Percentiles rank a stretch among this genome's conserved stretches.
Conservation (phyloP, 2,329 filamentous ascomycete genomes). For the Calonectria ilicicola region DNA sequence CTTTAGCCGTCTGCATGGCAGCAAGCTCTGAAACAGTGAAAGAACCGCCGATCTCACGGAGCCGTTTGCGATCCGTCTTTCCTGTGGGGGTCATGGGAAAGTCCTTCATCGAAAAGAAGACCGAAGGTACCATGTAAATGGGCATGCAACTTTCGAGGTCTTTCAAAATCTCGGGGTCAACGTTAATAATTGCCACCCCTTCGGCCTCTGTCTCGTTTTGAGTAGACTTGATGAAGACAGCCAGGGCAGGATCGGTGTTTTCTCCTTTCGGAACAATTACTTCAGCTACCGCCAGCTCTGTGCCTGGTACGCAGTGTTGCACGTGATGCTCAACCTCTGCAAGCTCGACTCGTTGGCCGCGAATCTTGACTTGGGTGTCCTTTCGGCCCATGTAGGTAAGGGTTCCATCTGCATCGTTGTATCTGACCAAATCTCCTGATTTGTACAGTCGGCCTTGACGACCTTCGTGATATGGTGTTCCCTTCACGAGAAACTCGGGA, state of each 20-base stretch:
- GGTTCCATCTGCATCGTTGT: slow-evolving; percentile 27
- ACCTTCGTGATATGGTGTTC: background rate
- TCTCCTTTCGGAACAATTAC: background rate
- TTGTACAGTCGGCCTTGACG: slow-evolving; percentile 29
- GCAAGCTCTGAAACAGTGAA: slow-evolving; percentile 51
- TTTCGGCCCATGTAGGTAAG: slow-evolving; percentile 33
- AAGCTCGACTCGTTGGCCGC: slow-evolving; percentile 37
- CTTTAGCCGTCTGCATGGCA: slow-evolving; percentile 32
- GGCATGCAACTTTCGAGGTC: background rate
- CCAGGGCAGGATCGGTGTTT: background rate
- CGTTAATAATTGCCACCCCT: background rate
- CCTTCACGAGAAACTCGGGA: slow-evolving; percentile 51
- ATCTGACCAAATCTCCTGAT: slow-evolving; percentile 32
- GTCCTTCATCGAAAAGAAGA: slow-evolving; percentile 8
- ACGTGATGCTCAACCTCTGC: slow-evolving; percentile 33
- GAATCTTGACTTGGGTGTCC: slow-evolving; percentile 37
- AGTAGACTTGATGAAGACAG: background rate
- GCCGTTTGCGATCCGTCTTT: slow-evolving; percentile 28
- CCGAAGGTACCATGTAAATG: slow-evolving; percentile 7
- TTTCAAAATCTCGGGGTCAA: background rate
- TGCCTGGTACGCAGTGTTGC: background rate
- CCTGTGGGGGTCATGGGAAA: slow-evolving; percentile 29
- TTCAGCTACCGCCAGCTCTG: slow-evolving; percentile 7
- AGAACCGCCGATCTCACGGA: slow-evolving; percentile 15
- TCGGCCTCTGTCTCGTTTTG: background rate